These are phyloP conservation scores for Pichia thaimueangensis DNA, from an alignment of 805 yeast genomes.

Conservation along the genomic window DNA sequence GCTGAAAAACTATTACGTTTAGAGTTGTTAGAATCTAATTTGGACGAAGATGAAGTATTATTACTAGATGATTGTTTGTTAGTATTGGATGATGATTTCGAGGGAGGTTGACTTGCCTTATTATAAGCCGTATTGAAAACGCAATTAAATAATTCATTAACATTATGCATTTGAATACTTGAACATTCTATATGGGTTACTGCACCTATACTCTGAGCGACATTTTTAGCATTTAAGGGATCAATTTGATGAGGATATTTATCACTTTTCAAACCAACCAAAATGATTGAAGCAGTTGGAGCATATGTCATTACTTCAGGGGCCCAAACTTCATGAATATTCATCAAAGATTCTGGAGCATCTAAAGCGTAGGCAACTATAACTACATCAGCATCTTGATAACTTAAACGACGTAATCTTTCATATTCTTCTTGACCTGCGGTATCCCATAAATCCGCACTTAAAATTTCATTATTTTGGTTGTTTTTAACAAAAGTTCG, in stretches of 20 bases:
- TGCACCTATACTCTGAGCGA: conserved; percentile 50
- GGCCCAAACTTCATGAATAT: conserved; percentile 76
- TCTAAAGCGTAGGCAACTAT: conserved; percentile 73
- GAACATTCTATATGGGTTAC: conserved; percentile 73
- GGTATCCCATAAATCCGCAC: conserved; percentile 89
- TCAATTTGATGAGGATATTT: conserved; percentile 36
- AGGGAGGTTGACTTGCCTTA: conserved; percentile 10
- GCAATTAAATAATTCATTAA: conserved; percentile 57
- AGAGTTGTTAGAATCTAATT: neutral
- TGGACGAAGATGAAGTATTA: neutral
- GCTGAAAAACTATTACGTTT: conserved; percentile 3
- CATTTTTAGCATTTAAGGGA: conserved; percentile 21
- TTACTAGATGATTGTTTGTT: neutral
- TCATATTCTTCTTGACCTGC: conserved; percentile 95
- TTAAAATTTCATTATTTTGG: conserved; percentile 80
- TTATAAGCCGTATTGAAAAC: conserved; percentile 33
- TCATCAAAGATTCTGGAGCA: conserved; percentile 54
- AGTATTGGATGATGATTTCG: neutral
- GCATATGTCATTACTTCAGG: conserved; percentile 84
- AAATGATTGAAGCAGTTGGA: conserved; percentile 66
- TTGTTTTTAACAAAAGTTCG: conserved; percentile 90
- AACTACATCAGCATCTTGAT: conserved; percentile 74
- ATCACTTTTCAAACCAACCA: conserved; percentile 84
- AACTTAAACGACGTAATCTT: conserved; percentile 76
- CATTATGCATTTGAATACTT: conserved; percentile 62